phyloP scores from a whole-genome alignment of 805 yeast genomes.

The Yamadazyma tumulicola region DNA sequence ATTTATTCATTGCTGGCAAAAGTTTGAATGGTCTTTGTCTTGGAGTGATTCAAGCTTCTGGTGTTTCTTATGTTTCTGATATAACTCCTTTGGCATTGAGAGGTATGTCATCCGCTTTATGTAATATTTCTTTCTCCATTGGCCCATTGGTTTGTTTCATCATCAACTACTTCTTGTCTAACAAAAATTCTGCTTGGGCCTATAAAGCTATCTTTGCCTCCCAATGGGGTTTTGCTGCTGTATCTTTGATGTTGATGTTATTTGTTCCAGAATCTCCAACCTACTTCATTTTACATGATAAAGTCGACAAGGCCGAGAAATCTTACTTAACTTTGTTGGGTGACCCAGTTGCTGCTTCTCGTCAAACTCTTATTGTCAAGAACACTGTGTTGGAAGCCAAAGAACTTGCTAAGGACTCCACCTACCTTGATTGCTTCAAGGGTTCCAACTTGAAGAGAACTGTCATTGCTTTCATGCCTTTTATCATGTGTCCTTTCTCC shows the following conservation, averaged over 20 bases:
- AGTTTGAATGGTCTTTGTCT: slow-evolving; percentile 38
- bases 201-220: slow-evolving; percentile 53
- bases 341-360: slow-evolving; percentile 23
- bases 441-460: slow-evolving; percentile 48
- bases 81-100: slow-evolving; percentile 50
- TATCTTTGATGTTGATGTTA: slow-evolving; percentile 35
- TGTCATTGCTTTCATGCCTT: slow-evolving; percentile 40
- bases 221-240: slow-evolving; percentile 58
- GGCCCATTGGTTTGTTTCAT: slow-evolving; percentile 56
- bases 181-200: slow-evolving; percentile 27
- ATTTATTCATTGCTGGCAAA: slow-evolving; percentile 38
- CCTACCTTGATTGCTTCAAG: slow-evolving; percentile 44
- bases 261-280: slow-evolving; percentile 57
- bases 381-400: slow-evolving; percentile 25
- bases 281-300: slow-evolving; percentile 45
- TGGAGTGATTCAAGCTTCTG: slow-evolving; percentile 40
- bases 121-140: slow-evolving; percentile 48
- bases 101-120: slow-evolving; percentile 43
- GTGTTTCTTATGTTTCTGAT: slow-evolving; percentile 52
- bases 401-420: slow-evolving; percentile 13
- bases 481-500: slow-evolving; percentile 39
- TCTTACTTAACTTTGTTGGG: slow-evolving; percentile 32
- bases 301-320: slow-evolving; percentile 39
- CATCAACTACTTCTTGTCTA: slow-evolving; percentile 34
- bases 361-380: slow-evolving; percentile 35